These are phyloP conservation scores for Eucalyptus tenuipes DNA, from an alignment of 345 rosid genomes.

Conservation along the genomic window DNA sequence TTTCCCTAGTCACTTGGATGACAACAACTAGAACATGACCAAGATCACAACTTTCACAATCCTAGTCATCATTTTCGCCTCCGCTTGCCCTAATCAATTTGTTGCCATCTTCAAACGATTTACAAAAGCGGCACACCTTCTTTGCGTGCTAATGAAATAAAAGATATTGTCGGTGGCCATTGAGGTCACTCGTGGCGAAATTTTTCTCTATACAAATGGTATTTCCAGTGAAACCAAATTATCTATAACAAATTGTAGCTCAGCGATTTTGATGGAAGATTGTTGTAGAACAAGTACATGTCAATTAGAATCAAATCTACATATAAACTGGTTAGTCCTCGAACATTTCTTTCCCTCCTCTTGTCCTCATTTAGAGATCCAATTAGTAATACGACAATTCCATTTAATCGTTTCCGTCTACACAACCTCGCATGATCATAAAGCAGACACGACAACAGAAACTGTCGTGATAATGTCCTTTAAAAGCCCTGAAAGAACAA, in stretches of 20 bases:
- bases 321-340: background rate
- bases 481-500: background rate
- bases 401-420: background rate
- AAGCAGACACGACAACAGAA: background rate
- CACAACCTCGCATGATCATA: background rate
- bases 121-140: background rate
- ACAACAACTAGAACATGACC: background rate
- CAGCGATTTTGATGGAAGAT: background rate
- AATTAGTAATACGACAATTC: background rate
- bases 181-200: rapidly evolving
- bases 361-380: background rate
- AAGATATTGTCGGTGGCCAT: background rate
- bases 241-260: background rate
- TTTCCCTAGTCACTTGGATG: background rate
- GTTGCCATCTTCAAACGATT: background rate
- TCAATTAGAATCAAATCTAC: background rate
- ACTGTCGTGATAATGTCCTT: background rate
- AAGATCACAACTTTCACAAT: background rate
- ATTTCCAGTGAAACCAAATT: background rate
- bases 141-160: background rate
- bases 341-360: background rate
- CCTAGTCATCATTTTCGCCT: background rate
- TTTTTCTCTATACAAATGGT: background rate
- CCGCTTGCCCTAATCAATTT: background rate
- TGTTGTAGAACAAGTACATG: background rate